A percentile compares a stretch with the other conserved stretches of the same genome.
These are phyloP conservation scores for Fusarium pseudoanthophilum DNA, from an alignment of 2,329 filamentous ascomycete genomes.

Conservation along the genomic window DNA sequence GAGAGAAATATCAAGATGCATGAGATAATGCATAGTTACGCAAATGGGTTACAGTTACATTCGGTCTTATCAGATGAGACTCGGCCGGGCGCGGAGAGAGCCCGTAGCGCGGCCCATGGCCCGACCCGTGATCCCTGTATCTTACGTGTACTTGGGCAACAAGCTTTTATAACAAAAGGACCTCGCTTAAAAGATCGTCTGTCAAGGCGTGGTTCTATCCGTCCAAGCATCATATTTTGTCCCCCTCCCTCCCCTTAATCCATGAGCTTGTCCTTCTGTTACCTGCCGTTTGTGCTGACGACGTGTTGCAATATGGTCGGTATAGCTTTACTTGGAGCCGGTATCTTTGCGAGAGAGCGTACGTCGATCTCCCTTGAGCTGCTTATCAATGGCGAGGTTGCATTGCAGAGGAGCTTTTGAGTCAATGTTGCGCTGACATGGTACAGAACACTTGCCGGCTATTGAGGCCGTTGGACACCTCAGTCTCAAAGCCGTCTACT, in stretches of 20 bases:
- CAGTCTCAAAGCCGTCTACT: background rate
- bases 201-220: background rate
- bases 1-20: background rate
- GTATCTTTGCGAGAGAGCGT: constrained; percentile 3
- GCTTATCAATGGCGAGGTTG: background rate
- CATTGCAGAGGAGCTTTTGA: background rate
- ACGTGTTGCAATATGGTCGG: background rate
- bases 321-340: constrained; percentile 1
- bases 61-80: background rate
- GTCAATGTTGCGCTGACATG: background rate
- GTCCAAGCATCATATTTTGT: background rate
- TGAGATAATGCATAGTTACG: background rate
- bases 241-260: background rate
- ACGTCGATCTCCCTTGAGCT: background rate
- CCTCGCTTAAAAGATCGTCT: too few relatives aligned
- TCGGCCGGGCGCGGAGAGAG: background rate
- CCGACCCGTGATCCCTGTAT: background rate
- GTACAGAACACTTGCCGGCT: background rate
- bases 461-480: background rate
- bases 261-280: background rate
- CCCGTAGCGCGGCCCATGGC: background rate
- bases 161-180: background rate
- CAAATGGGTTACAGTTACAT: background rate
- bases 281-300: background rate
- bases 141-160: background rate